phyloP scores from a whole-genome alignment of 73 alveolate species.

The Strombidium stylifer region DNA sequence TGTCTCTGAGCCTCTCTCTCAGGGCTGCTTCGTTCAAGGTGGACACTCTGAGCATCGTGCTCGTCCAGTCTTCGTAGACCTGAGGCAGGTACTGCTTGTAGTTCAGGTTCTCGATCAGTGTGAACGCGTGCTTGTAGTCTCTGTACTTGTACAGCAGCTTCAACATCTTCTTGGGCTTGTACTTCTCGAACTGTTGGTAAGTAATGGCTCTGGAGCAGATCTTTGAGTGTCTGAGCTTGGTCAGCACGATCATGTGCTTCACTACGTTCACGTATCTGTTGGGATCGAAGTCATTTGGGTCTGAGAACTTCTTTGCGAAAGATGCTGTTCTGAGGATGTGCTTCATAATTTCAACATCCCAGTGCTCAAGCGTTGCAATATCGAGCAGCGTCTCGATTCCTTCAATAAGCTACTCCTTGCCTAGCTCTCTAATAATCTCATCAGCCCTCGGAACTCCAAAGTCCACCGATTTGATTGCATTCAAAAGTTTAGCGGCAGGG shows the following conservation, averaged over 20 bases:
- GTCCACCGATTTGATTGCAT: constrained; percentile 53
- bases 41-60: constrained; percentile 42
- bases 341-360: constrained; percentile 29
- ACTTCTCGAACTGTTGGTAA: constrained; percentile 52
- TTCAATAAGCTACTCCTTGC: constrained; percentile 19
- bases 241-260: constrained; percentile 36
- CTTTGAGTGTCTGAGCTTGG: constrained; percentile 44
- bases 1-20: constrained; percentile 22
- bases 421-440: constrained; percentile 55
- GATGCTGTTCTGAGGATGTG: constrained; percentile 49
- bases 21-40: constrained; percentile 1
- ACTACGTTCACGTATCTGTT: constrained; percentile 52
- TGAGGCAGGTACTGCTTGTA: constrained; percentile 36
- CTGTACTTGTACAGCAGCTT: constrained; percentile 47
- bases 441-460: constrained; percentile 46
- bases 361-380: constrained; percentile 55
- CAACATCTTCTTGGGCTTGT: constrained; percentile 44
- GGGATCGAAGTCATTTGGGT: constrained; percentile 35
- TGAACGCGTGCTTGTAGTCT: constrained; percentile 46
- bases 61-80: constrained; percentile 66
- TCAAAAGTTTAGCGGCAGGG: constrained; percentile 46
- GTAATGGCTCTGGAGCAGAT: constrained; percentile 61
- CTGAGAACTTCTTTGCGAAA: constrained; percentile 51
- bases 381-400: constrained; percentile 60
- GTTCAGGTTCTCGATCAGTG: constrained; percentile 32